Percentiles rank a stretch among this genome's conserved stretches.
Conservation (phyloP, 257 asterid genomes). For the Oldenlandia corymbosa region DNA sequence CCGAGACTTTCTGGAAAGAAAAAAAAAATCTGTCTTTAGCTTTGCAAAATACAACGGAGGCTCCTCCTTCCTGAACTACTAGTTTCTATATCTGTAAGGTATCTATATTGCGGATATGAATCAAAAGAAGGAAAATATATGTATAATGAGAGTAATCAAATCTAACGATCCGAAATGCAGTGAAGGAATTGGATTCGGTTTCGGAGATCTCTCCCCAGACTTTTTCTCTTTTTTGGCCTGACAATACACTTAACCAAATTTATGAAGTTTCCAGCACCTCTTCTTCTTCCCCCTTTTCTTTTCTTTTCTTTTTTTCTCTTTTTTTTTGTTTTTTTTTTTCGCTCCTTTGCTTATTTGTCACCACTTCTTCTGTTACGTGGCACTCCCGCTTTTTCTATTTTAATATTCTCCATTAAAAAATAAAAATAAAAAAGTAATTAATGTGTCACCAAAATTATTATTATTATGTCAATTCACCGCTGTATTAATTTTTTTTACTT, state of each 20-base stretch:
- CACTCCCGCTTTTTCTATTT: slow-evolving; percentile 1
- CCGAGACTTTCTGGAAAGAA: slow-evolving; percentile 12
- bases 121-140: not conserved
- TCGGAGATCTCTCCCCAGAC: slow-evolving; percentile 10
- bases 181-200: slow-evolving; percentile 5
- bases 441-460: too few species aligned
- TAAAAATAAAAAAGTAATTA: not conserved
- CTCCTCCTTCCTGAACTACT: not conserved
- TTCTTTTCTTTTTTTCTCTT: not conserved
- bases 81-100: not conserved
- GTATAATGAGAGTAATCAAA: not conserved
- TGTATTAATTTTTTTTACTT: too few species aligned
- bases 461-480: too few species aligned
- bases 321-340: too few species aligned
- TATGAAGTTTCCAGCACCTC: slow-evolving; percentile 44
- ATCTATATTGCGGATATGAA: not conserved
- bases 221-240: not conserved
- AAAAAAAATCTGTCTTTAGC: slow-evolving; percentile 21
- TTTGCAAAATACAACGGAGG: not conserved
- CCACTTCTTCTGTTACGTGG: slow-evolving; percentile 11
- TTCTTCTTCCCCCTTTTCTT: slow-evolving; percentile 3
- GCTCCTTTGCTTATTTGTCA: slow-evolving; percentile 24
- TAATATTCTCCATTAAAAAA: not conserved
- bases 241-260: slow-evolving; percentile 35
- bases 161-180: not conserved